Evolutionary conservation across 2,329 filamentous ascomycete species (phyloP).

Genomic region (Hyphodiscus sp.): DNA sequence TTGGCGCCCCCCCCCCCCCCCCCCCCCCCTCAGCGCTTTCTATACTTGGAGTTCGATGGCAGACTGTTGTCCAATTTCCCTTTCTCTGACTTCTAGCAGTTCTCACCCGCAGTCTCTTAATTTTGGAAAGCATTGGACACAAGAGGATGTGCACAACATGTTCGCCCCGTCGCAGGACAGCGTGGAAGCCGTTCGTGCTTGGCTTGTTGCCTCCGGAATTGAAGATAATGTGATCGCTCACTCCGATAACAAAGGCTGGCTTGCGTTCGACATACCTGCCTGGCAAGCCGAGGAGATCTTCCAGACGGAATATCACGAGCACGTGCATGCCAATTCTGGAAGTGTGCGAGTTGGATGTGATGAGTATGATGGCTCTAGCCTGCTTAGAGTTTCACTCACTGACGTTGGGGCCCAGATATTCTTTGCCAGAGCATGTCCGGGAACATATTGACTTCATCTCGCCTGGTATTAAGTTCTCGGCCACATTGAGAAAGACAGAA

Average conservation of each 20-base stretch:
- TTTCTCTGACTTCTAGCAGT: conserved; percentile 1
- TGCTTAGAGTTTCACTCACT: conserved; percentile 22
- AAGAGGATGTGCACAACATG: conserved; percentile 44
- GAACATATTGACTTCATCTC: conserved; percentile 52
- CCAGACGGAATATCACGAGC: conserved; percentile 43
- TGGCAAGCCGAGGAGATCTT: conserved; percentile 45
- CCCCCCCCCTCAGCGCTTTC: conserved; percentile 3
- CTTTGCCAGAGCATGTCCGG: conserved; percentile 46
- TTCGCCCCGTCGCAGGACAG: conserved; percentile 46
- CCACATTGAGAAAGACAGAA: conserved; percentile 14
- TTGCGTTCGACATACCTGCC: conserved; percentile 45
- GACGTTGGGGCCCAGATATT: conserved; percentile 33
- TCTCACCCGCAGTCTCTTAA: conserved; percentile 37
- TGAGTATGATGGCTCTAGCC: conserved; percentile 36
- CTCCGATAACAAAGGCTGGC: conserved; percentile 49
- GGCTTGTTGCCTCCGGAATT: conserved; percentile 47
- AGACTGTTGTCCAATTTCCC: background rate
- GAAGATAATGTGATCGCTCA: conserved; percentile 32
- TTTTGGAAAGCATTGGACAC: conserved; percentile 41
- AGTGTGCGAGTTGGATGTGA: conserved; percentile 44
- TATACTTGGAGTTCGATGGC: background rate
- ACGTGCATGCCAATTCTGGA: conserved; percentile 44
- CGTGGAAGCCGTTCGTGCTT: conserved; percentile 44
- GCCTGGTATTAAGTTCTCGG: conserved; percentile 52
- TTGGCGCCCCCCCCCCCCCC: no score